Evolutionary conservation across 306 rosid genomes (phyloP).

Genomic region (Vigna angularis): DNA sequence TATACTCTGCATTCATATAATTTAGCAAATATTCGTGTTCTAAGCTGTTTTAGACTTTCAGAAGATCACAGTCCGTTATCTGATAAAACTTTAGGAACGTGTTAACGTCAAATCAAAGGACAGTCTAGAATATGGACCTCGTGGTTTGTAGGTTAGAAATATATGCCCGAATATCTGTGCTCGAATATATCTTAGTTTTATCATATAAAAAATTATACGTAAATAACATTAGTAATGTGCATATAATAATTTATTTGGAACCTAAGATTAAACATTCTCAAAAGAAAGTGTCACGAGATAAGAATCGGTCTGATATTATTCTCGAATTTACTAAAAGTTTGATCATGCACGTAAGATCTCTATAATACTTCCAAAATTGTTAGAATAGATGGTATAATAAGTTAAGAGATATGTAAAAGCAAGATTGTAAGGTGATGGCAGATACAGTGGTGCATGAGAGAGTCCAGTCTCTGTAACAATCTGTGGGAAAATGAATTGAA

Average conservation of each 20-base stretch:
- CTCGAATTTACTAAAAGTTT: background rate
- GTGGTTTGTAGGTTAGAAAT: background rate
- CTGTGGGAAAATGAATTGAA: conserved; percentile 11
- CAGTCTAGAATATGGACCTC: background rate
- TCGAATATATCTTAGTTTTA: background rate
- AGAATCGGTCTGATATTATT: too few species aligned
- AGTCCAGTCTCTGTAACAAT: conserved; percentile 29
- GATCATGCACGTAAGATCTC: conserved; percentile 11
- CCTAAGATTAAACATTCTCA: background rate
- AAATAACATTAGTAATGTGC: background rate
- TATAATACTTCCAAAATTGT: conserved; percentile 17
- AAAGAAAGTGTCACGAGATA: background rate
- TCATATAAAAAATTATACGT: background rate
- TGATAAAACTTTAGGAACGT: background rate
- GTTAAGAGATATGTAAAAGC: conserved; percentile 1
- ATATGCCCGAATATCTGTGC: too few species aligned
- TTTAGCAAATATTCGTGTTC: background rate
- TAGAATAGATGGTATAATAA: conserved; percentile 6
- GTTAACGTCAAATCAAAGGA: conserved; percentile 1
- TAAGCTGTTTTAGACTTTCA: background rate
- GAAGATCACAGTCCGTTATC: conserved; percentile 7
- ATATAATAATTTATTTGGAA: background rate
- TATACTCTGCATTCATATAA: background rate
- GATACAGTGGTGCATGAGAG: conserved; percentile 44
- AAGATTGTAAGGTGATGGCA: conserved; percentile 34